A percentile compares a stretch with the other conserved stretches of the same genome.
phyloP scores from a whole-genome alignment of 257 asterid species.

The Sherardia arvensis region DNA sequence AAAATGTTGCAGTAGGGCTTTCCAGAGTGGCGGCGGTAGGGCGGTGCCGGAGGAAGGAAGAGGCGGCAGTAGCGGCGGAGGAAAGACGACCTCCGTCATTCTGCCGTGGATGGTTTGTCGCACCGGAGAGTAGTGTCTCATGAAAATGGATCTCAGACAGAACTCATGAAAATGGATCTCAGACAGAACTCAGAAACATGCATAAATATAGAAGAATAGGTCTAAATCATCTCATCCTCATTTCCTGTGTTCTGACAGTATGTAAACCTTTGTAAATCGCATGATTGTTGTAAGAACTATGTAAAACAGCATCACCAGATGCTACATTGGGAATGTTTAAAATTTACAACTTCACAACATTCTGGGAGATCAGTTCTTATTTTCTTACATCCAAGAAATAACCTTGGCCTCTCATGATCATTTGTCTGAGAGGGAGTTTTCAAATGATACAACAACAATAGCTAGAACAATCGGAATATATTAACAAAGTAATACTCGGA shows the following conservation, averaged over 20 bases:
- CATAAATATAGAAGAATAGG: neutral
- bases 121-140: slow-evolving; percentile 7
- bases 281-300: neutral
- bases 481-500: neutral
- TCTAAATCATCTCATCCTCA: neutral
- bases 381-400: neutral
- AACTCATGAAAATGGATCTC: neutral
- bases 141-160: neutral
- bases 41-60: neutral
- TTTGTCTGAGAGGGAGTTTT: neutral
- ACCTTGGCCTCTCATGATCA: neutral
- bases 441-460: neutral
- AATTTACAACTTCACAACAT: neutral
- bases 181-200: neutral
- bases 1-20: slow-evolving; percentile 1
- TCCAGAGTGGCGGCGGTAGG: slow-evolving; percentile 1
- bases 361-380: slow-evolving; percentile 1
- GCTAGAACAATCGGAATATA: neutral
- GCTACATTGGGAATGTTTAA: neutral
- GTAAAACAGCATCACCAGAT: neutral
- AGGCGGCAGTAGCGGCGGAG: slow-evolving; percentile 8
- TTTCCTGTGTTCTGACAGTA: neutral
- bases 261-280: neutral
- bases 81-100: slow-evolving; percentile 13
- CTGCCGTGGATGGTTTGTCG: slow-evolving; percentile 37